Conservation (phyloP, 1,284 basidiomycete genomes). For the Pseudozyma hubeiensis region DNA sequence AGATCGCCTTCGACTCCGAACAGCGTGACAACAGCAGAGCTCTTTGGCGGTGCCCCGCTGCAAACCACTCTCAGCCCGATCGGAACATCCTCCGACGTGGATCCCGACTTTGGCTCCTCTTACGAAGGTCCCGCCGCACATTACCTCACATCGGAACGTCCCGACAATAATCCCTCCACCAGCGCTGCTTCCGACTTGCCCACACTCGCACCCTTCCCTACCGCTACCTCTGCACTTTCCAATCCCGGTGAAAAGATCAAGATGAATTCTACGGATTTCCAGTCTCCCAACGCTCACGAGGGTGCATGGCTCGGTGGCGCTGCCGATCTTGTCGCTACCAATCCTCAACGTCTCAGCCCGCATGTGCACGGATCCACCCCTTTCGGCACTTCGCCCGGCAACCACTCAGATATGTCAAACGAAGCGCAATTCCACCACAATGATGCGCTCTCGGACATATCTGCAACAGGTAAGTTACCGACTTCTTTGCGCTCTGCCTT, state of each 20-base stretch:
- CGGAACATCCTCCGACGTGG: conserved; percentile 16
- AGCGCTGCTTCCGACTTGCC: not conserved
- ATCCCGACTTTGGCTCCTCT: conserved; percentile 37
- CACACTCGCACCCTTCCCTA: not conserved
- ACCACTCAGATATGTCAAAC: conserved; percentile 49
- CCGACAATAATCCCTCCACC: not conserved
- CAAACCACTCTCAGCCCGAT: conserved; percentile 29
- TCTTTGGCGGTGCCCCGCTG: conserved; percentile 34
- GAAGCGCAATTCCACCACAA: conserved; percentile 46
- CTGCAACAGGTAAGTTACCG: conserved; percentile 22
- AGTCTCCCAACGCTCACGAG: conserved; percentile 30
- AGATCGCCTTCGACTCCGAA: conserved; percentile 3
- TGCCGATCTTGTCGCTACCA: conserved; percentile 9
- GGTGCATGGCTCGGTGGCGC: conserved; percentile 39
- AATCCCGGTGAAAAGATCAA: not conserved
- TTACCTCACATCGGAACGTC: conserved; percentile 1
- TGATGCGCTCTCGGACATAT: conserved; percentile 36
- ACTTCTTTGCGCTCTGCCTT: not conserved
- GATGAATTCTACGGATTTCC: conserved; percentile 36
- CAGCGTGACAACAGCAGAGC: conserved; percentile 16
- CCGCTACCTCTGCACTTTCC: not conserved
- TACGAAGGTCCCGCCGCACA: conserved; percentile 33
- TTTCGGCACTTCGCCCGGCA: conserved; percentile 48
- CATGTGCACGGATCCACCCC: conserved; percentile 7
- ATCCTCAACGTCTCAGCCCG: conserved; percentile 18